Conservation (phyloP, 768 basidiomycete species). For the Kwoniella bestiolae region DNA sequence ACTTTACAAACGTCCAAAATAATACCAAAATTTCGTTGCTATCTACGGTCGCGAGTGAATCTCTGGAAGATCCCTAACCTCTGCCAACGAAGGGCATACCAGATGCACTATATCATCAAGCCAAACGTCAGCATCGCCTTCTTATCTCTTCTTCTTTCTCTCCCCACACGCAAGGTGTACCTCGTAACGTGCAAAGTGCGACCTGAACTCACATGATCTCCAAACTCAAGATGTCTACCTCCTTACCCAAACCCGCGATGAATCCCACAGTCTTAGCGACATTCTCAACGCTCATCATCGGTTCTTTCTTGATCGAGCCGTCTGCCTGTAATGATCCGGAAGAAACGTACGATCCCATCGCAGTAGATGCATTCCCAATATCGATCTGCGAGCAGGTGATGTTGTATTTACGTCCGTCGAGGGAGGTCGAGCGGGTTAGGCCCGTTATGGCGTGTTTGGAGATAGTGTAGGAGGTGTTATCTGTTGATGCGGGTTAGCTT, state of each 20-base stretch:
- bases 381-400: slow-evolving; percentile 83
- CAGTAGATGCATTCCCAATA: slow-evolving; percentile 78
- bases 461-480: slow-evolving; percentile 67
- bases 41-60: too few species aligned
- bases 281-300: slow-evolving; percentile 71
- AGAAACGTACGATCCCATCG: slow-evolving; percentile 62
- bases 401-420: slow-evolving; percentile 74
- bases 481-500: too few species aligned
- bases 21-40: too few species aligned
- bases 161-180: neutral
- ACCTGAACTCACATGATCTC: slow-evolving; percentile 70
- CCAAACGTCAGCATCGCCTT: neutral
- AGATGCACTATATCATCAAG: slow-evolving; percentile 35
- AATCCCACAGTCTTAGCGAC: slow-evolving; percentile 74
- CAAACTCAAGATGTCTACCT: slow-evolving; percentile 72
- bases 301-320: slow-evolving; percentile 65
- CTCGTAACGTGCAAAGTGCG: neutral
- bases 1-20: too few species aligned
- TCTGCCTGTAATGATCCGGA: slow-evolving; percentile 72
- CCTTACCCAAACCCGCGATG: slow-evolving; percentile 70
- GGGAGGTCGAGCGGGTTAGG: slow-evolving; percentile 72
- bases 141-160: neutral
- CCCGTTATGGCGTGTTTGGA: slow-evolving; percentile 82
- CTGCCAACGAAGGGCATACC: slow-evolving; percentile 56
- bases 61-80: too few species aligned